Evolutionary conservation across 257 asterid species (phyloP).

Genomic region (Ilex asprella): DNA sequence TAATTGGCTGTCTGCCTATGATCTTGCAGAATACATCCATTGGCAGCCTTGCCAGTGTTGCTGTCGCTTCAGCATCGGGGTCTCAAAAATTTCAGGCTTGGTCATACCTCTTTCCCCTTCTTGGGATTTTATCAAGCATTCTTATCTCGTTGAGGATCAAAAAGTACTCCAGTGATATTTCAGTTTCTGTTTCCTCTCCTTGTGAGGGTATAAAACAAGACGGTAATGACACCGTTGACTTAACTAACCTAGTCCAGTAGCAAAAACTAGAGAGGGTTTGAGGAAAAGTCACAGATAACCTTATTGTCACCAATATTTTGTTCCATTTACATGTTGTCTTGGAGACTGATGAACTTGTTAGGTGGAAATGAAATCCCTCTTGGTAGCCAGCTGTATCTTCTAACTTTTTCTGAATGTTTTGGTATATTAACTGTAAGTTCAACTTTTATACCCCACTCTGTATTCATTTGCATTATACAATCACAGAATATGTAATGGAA

Average conservation of each 20-base stretch:
- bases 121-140: conserved; percentile 77
- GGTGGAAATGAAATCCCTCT: no score
- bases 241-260: conserved; percentile 18
- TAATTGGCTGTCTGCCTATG: conserved; percentile 90
- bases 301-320: not conserved
- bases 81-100: conserved; percentile 42
- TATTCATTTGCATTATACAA: no score
- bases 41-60: conserved; percentile 94
- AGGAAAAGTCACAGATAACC: conserved; percentile 20
- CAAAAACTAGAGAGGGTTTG: conserved; percentile 18
- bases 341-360: no score
- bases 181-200: conserved; percentile 18
- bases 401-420: no score
- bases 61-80: conserved; percentile 75
- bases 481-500: no score
- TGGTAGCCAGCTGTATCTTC: no score
- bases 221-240: conserved; percentile 13
- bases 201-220: conserved; percentile 9
- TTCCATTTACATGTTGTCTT: no score
- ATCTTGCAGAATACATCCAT: conserved; percentile 91
- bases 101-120: conserved; percentile 73
- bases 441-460: no score
- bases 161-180: conserved; percentile 54
- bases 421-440: no score
- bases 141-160: conserved; percentile 80